Base-by-base conservation (phyloP, 2,329 filamentous ascomycete species). In the Fusarium anthophilum region DNA sequence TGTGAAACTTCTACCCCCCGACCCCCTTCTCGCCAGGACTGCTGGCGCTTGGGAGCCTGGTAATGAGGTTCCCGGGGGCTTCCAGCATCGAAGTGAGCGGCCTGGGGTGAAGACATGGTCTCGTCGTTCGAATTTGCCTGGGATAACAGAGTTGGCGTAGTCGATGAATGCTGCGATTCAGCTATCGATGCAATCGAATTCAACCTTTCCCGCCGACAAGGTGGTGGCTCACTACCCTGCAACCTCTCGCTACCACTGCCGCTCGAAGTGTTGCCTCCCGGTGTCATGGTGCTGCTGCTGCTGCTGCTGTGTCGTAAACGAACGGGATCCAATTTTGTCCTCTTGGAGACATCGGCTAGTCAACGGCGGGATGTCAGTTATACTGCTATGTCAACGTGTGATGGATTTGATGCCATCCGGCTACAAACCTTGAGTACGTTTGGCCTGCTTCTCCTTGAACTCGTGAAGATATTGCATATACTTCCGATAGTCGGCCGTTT, bases 391-490 rank as follows among this genome's bases (percentile, higher is more conserved):
- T 28, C 43, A 15, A 59, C 18, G 18, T 26, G 45, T 30, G 39
- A 24, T 24, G 47, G 30, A 28, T 26, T 26, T 67, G 28, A 37
- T 47, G 60, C 45, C 62, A 47, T 47, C 24, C 41, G 53, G 51
- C 32, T 51, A 80, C 82, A 50, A 81, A 90, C 89, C 88, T 86
- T 90, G 87, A 59, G 83, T 83, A 53, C 88, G 85, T 63, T 85
- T 86, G 32, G 87, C 84, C 78, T 95, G 92, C 79, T 92, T 93
- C 54, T 91, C 89, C 79, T 93, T 95, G 84, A 96, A 96, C 3
- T 95, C 93, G 38, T 90, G 87, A 28, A 96, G 84, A 79, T 96
- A 96, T 48, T 90, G 87, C 68, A 89, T 86, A 74, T 96, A 95
- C 58, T 90, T 88, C 64, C 86, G 88, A 79, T 91, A 94, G 56